These are phyloP conservation scores for Suillus occidentalis DNA, from an alignment of 768 basidiomycete genomes.

Conservation along the genomic window DNA sequence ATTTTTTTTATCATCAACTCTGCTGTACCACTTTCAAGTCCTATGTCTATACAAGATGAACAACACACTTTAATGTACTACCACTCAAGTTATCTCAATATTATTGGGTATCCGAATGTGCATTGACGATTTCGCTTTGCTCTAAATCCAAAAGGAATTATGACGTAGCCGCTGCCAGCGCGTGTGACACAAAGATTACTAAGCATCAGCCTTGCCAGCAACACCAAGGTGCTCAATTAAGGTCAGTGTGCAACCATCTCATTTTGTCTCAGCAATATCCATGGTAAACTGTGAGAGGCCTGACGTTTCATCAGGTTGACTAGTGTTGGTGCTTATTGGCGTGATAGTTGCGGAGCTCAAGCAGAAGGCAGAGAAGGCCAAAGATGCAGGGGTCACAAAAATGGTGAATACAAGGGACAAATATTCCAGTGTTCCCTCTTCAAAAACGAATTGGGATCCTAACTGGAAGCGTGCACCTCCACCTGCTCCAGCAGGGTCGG, in stretches of 20 bases:
- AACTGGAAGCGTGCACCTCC: constrained; percentile 50
- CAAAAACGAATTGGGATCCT: constrained; percentile 65
- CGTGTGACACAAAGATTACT: background rate
- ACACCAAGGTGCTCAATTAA: background rate
- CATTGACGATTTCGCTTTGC: background rate
- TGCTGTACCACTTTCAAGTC: background rate
- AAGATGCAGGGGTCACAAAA: constrained; percentile 53
- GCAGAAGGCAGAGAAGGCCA: constrained; percentile 61
- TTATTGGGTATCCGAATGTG: background rate
- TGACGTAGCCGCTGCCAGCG: background rate
- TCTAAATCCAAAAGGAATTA: background rate
- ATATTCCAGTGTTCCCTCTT: constrained; percentile 54
- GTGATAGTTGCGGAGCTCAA: constrained; percentile 62
- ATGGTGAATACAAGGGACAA: constrained; percentile 56
- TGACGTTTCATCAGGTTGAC: background rate
- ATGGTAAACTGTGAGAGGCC: constrained; percentile 33
- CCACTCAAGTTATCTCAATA: background rate
- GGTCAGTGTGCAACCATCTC: background rate
- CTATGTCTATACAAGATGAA: background rate
- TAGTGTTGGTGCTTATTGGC: constrained; percentile 7
- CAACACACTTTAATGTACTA: background rate
- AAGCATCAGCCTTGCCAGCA: background rate
- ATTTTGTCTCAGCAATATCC: background rate
- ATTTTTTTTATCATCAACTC: background rate
- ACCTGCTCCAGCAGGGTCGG: constrained; percentile 20